Base-by-base conservation (phyloP, 2,329 filamentous ascomycete genomes). In the Fusarium robinianum region DNA sequence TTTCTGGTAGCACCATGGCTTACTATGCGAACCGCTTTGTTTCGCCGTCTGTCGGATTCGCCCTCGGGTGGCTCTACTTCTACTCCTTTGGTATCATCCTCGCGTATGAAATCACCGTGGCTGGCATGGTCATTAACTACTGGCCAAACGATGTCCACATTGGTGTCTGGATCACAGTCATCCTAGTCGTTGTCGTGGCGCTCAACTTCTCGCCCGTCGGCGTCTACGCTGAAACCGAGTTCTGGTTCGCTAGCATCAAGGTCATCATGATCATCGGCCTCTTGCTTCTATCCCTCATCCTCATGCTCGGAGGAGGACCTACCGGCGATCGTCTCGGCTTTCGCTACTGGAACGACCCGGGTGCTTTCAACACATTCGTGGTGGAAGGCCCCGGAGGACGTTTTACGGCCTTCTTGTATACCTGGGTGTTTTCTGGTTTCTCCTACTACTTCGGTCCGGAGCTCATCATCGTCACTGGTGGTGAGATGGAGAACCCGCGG, bases 311-410 rank as follows among this genome's bases (percentile, higher is more conserved):
- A n/a, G n/a, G n/a, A n/a, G n/a, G n/a, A n/a, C n/a, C n/a, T n/a
- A n/a, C n/a, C 9, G 67, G 69, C 21, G 67, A 74, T 4, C 55
- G 58, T n/a, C 72, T 75, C 30, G 72, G 72, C 4, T 76, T 77
- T 55, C 59, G 66, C 5, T 74, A 72, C 55, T 77, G 72, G 73
- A 53, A 53, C 4, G 45, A 72, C 22, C 74, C 73, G 1, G 72
- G 72, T 0, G 44, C 49, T 1, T 25, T 46, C 18, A 52, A 49
- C 23, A 65, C 64, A 27, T 74, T 73, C 32, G 59, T 76, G 1
- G 55, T 59, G 2, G 49, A 52, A 0, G 73, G 74, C 2, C 49
- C 63, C 0, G 53, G 68, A 2, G 72, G 73, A 1, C 65, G 67
- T 2, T 73, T 74, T 43, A 65, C 71, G 5, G 70, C 69, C 2